Base-by-base conservation (phyloP, 2,329 filamentous ascomycete genomes). In the Fusarium cyanostomum region DNA sequence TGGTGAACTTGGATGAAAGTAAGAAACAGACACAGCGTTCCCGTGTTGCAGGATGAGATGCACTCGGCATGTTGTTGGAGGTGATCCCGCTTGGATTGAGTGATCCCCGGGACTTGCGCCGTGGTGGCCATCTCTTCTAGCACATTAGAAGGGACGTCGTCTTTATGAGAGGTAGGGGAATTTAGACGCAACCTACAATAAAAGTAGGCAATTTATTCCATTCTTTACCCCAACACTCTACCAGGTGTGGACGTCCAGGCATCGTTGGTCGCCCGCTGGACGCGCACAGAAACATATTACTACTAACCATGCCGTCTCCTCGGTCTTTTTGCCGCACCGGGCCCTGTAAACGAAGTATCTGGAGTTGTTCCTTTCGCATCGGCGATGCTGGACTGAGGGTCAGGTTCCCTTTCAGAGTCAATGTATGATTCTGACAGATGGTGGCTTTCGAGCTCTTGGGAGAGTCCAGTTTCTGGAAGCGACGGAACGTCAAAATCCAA, bases 401-500 rank as follows among this genome's bases (percentile, higher is more conserved):
- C 21, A 26, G 24, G 18, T 10, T 41, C 38, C 13, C n/a, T n/a
- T n/a, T n/a, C n/a, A n/a, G n/a, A n/a, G n/a, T n/a, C n/a, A n/a
- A n/a, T n/a, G n/a, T n/a, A n/a, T n/a, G 13, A 24, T 8, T 39
- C 35, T n/a, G 33, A 52, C 16, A 39, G 21, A 39, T 39, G 50
- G 30, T 55, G 11, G 43, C 43, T 41, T 31, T 56, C 45, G n/a
- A 50, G 18, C 18, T 41, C 41, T 33, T 51, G 28, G 39, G 39
- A 45, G 21, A 53, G 38, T 11, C 46, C 31, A 10, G 48, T 41
- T 13, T 37, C 31, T 34, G 31, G 21, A 21, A 44, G 35, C n/a
- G 38, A 45, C 26, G 34, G 30, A n/a, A 50, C 43, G 13, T 42
- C 44, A 27, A 54, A 55, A 28, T 62, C 54, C 31, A 52, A 26